A percentile compares a stretch with the other conserved stretches of the same genome.
These are phyloP conservation scores for Elsinoe necatrix DNA, from an alignment of 2,329 filamentous ascomycete genomes.

Conservation along the genomic window DNA sequence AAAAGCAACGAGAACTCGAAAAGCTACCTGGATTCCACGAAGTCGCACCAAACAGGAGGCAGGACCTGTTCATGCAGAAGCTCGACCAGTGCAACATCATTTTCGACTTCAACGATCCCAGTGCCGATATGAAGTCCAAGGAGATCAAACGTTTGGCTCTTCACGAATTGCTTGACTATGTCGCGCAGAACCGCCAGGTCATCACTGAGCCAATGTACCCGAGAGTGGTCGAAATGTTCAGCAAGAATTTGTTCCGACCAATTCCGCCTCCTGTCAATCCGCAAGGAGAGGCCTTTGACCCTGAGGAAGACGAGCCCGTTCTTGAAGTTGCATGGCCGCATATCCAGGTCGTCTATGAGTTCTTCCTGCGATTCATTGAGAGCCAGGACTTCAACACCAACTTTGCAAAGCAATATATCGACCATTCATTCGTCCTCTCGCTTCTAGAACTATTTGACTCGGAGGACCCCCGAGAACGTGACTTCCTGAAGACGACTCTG, in stretches of 20 bases:
- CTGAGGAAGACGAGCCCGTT: conserved; percentile 96
- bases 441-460: conserved; percentile 97
- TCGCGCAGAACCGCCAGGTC: conserved; percentile 95
- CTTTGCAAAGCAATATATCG: conserved; percentile 97
- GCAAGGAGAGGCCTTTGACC: conserved; percentile 95
- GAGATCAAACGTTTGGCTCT: conserved; percentile 96
- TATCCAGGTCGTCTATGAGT: conserved; percentile 98
- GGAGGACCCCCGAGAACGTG: conserved; percentile 89
- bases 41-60: conserved; percentile 84
- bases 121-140: conserved; percentile 98
- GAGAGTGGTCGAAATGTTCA: conserved; percentile 97
- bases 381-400: conserved; percentile 99
- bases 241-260: conserved; percentile 94
- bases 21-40: conserved; percentile 98
- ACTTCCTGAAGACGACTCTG: conserved; percentile 95
- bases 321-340: conserved; percentile 98
- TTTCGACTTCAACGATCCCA: conserved; percentile 98
- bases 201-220: conserved; percentile 99
- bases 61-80: conserved; percentile 99
- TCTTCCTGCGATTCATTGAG: conserved; percentile 97
- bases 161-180: conserved; percentile 94
- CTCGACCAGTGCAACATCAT: conserved; percentile 99
- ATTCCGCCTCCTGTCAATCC: conserved; percentile 96
- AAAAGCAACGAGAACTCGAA: conserved; percentile 79
- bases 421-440: conserved; percentile 92